Base-by-base conservation (phyloP, 2,329 filamentous ascomycete genomes). In the Phialophora chinensis region DNA sequence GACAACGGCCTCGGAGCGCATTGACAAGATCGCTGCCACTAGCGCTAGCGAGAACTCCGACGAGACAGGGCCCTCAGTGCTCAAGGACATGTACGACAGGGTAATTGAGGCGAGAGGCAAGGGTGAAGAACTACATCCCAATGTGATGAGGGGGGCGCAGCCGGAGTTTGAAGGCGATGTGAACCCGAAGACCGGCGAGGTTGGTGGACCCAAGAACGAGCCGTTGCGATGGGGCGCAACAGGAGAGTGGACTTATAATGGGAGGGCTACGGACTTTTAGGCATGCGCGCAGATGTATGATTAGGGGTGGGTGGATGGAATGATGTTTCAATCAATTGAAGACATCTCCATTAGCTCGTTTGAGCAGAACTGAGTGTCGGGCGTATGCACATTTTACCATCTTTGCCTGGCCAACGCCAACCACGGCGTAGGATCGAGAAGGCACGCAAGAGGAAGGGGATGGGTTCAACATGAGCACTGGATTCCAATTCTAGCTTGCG, bases 151-250 rank as follows among this genome's bases (percentile, higher is more conserved):
- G 70, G 94, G 94, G 42, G 90, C 93, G 52, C 86, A 89, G 74
- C 93, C 95, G 1, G 94, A 98, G 81, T 99, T 99, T 74, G 89
- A 94, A 72, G 95, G 95, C 66, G 93, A 98, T 62, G 85, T 84
- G 63, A 98, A 99, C 78, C 95, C 95, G 2, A 90, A 90, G 83
- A 99, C 95, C 1, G 95, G 95, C 27, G 95, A 99, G 84, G 88
- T 97, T 11, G 95, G 95, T 5, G 95, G 95, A 0, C 95, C 95
- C 5, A 99, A 98, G 88, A 98, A 96, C 76, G 94, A 99, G 80
- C 95, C 95, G 60, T 76, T 98, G 76, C 83, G 93, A 73, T 97
- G 94, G 94, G 93, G 93, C 0, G 82, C 85, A 20, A 77, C 74
- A 0, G 89, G 91, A 0, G 89, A 91, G 77, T 99, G 93, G 90